A percentile compares a stretch with the other conserved stretches of the same genome.
Conservation (phyloP, 2,329 filamentous ascomycete species). For the Gnomoniopsis sp. region DNA sequence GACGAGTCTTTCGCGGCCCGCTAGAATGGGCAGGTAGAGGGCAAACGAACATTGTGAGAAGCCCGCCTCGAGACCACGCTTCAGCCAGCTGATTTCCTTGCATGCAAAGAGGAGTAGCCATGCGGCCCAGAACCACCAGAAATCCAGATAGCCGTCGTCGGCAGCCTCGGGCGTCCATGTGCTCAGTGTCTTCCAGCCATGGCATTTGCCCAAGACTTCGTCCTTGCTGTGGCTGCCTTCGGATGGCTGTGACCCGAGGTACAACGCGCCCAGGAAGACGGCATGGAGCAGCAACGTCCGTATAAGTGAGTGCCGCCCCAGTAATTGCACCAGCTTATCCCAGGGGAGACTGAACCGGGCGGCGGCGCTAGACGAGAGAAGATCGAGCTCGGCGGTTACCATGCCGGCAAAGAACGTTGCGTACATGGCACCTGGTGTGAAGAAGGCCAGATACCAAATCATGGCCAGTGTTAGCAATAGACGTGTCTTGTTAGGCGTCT, state of each 20-base stretch:
- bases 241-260: conserved; percentile 12
- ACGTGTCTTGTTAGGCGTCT: background rate
- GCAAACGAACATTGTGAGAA: conserved; percentile 14
- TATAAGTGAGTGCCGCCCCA: background rate
- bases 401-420: conserved; percentile 11
- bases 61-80: background rate
- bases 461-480: conserved; percentile 1
- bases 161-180: conserved; percentile 7
- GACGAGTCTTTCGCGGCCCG: too few relatives aligned
- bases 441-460: conserved; percentile 1
- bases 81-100: conserved; percentile 13
- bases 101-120: conserved; percentile 9
- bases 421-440: background rate
- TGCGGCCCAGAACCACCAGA: conserved; percentile 17
- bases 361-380: background rate
- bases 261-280: background rate
- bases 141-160: background rate
- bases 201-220: conserved; percentile 3
- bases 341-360: conserved; percentile 1
- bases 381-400: conserved; percentile 6
- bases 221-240: background rate
- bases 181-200: conserved; percentile 10
- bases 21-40: background rate
- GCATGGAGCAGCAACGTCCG: background rate
- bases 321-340: background rate